Conservation (phyloP, 768 basidiomycete genomes). For the Wakefieldia striispora region DNA sequence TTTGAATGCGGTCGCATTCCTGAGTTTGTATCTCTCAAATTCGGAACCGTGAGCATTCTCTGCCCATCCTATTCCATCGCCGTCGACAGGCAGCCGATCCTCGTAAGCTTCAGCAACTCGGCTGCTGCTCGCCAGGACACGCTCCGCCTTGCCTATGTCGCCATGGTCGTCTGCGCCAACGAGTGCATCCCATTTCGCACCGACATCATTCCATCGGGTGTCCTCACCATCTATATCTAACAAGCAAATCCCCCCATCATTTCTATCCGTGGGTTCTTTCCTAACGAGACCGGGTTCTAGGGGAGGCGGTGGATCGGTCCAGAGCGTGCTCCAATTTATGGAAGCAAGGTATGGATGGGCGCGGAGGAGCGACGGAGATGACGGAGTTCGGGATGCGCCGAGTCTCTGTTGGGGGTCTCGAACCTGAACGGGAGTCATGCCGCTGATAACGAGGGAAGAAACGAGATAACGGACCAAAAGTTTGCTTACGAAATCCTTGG, state of each 20-base stretch:
- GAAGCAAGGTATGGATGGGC: slow-evolving; percentile 59
- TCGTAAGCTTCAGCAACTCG: background rate
- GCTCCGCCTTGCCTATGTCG: slow-evolving; percentile 18
- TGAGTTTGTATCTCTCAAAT: slow-evolving; percentile 26
- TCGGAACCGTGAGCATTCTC: slow-evolving; percentile 41
- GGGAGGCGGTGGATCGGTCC: slow-evolving; percentile 59
- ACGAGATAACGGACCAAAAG: slow-evolving; percentile 54
- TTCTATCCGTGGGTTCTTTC: slow-evolving; percentile 35
- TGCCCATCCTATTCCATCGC: slow-evolving; percentile 54
- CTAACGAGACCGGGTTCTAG: slow-evolving; percentile 58
- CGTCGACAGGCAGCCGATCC: background rate
- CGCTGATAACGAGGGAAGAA: background rate
- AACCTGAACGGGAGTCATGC: slow-evolving; percentile 39
- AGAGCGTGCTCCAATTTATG: slow-evolving; percentile 62
- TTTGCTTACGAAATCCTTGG: slow-evolving; percentile 73
- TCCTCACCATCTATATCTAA: slow-evolving; percentile 30
- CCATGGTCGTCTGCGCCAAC: slow-evolving; percentile 29
- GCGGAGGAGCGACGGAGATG: slow-evolving; percentile 48
- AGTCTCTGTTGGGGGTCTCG: slow-evolving; percentile 58
- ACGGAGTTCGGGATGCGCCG: slow-evolving; percentile 45
- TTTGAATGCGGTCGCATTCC: slow-evolving; percentile 6
- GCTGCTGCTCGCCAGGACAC: slow-evolving; percentile 1
- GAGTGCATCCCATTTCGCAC: slow-evolving; percentile 53
- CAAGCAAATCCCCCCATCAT: background rate
- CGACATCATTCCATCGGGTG: slow-evolving; percentile 50